Percentiles rank a stretch among this genome's conserved stretches.
Conservation (phyloP, 1,284 basidiomycete species). For the Irpex sp. region DNA sequence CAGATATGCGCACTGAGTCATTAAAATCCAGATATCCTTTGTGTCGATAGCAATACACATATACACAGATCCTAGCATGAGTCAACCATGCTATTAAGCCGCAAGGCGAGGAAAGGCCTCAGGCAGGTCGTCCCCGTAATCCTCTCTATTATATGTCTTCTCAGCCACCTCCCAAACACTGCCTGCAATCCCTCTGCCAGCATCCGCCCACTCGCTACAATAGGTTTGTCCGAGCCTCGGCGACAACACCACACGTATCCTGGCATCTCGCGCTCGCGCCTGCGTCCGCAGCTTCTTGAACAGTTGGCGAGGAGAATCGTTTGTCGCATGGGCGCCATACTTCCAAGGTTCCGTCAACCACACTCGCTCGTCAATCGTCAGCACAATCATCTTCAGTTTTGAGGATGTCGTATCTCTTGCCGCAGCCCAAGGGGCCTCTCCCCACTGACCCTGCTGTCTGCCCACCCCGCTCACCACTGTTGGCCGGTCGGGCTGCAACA, state of each 20-base stretch:
- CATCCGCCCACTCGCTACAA: constrained; percentile 21
- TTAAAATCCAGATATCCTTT: not conserved
- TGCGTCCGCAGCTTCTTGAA: constrained; percentile 19
- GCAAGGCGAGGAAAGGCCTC: not conserved
- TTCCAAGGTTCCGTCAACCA: constrained; percentile 22
- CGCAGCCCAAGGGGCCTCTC: not conserved
- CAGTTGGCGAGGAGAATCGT: constrained; percentile 16
- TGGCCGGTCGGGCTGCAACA: constrained; percentile 13
- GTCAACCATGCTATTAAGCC: not conserved
- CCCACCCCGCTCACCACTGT: not conserved
- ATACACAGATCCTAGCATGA: not conserved
- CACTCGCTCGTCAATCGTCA: constrained; percentile 22
- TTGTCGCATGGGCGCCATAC: constrained; percentile 11
- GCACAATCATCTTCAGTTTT: constrained; percentile 21
- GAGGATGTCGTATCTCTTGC: not conserved
- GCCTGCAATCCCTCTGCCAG: constrained; percentile 15
- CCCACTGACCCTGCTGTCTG: not conserved
- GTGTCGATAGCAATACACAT: not conserved
- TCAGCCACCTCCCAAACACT: constrained; percentile 22
- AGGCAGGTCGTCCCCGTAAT: not conserved
- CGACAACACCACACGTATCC: constrained; percentile 19
- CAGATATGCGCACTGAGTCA: not conserved
- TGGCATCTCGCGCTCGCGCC: constrained; percentile 19
- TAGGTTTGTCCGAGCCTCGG: constrained; percentile 13
- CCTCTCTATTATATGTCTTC: not conserved